Evolutionary conservation across 768 basidiomycete genomes (phyloP).

Genomic region (Terana coerulea): DNA sequence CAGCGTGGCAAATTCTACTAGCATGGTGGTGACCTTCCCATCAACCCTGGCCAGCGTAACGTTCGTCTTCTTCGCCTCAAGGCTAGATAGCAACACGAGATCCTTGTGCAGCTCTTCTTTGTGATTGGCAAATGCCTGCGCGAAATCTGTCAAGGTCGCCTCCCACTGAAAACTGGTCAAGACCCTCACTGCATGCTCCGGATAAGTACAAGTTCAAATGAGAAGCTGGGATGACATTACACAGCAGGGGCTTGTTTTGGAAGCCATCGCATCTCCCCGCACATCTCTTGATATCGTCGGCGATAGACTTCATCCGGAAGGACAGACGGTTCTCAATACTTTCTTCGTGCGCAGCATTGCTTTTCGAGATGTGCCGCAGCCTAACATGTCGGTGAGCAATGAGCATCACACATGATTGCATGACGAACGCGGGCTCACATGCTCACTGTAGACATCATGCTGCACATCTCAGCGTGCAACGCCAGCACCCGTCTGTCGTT

Average conservation of each 20-base stretch:
- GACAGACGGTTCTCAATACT: conserved; percentile 26
- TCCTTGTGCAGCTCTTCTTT: neutral
- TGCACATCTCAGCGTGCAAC: conserved; percentile 45
- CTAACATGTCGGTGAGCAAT: too few relatives aligned
- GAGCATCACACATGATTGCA: too few relatives aligned
- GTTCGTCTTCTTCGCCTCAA: neutral
- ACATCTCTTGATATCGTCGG: conserved; percentile 27
- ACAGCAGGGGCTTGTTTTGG: conserved; percentile 22
- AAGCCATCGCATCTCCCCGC: conserved; percentile 29
- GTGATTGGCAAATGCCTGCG: neutral
- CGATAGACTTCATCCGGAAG: conserved; percentile 22
- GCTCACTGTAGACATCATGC: conserved; percentile 42
- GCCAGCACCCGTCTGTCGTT: conserved; percentile 46
- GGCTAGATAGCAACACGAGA: neutral
- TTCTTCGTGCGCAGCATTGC: too few relatives aligned
- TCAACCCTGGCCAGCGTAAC: neutral
- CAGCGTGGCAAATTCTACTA: neutral
- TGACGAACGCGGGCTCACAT: too few relatives aligned
- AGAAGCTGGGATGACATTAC: too few relatives aligned
- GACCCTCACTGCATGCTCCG: conserved; percentile 16
- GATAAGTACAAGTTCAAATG: neutral
- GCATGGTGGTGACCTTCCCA: neutral
- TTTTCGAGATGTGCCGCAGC: too few relatives aligned
- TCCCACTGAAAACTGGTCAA: conserved; percentile 25
- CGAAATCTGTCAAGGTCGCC: conserved; percentile 18